Conservation (phyloP, 1,139 yeast species). For the Sporopachydermia cereana region DNA sequence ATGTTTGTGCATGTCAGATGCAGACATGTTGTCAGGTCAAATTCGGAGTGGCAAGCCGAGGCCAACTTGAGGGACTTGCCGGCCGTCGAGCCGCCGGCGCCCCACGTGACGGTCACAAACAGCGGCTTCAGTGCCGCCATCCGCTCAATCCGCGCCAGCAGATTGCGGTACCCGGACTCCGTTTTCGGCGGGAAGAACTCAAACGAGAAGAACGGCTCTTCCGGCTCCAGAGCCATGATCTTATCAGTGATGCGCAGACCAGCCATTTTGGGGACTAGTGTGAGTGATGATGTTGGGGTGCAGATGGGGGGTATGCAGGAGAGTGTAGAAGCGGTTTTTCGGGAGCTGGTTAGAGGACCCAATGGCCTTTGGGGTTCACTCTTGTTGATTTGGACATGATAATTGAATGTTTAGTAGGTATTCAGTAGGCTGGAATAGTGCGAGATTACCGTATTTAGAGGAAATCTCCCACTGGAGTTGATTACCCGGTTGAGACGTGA, state of each 20-base stretch:
- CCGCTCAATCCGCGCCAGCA: constrained; percentile 76
- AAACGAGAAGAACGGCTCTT: constrained; percentile 62
- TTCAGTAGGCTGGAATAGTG: no score
- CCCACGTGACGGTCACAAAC: constrained; percentile 94
- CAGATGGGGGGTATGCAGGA: no score
- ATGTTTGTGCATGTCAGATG: constrained; percentile 96
- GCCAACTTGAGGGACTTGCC: constrained; percentile 81
- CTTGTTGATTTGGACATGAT: no score
- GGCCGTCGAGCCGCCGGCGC: constrained; percentile 95
- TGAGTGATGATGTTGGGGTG: no score
- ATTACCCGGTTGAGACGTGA: no score
- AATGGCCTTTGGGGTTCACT: no score
- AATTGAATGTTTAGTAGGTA: no score
- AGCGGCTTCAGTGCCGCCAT: constrained; percentile 82
- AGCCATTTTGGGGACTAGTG: no score
- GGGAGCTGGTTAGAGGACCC: no score
- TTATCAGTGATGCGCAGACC: constrained; percentile 41
- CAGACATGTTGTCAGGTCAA: constrained; percentile 78
- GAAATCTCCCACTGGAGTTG: no score
- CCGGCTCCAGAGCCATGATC: constrained; percentile 36
- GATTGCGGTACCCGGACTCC: constrained; percentile 70
- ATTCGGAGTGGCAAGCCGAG: constrained; percentile 57
- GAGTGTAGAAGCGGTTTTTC: no score
- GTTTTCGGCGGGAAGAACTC: constrained; percentile 98
- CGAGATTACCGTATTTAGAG: no score